These are phyloP conservation scores for Tulasnella sp. DNA, from an alignment of 768 basidiomycete species.

Conservation along the genomic window DNA sequence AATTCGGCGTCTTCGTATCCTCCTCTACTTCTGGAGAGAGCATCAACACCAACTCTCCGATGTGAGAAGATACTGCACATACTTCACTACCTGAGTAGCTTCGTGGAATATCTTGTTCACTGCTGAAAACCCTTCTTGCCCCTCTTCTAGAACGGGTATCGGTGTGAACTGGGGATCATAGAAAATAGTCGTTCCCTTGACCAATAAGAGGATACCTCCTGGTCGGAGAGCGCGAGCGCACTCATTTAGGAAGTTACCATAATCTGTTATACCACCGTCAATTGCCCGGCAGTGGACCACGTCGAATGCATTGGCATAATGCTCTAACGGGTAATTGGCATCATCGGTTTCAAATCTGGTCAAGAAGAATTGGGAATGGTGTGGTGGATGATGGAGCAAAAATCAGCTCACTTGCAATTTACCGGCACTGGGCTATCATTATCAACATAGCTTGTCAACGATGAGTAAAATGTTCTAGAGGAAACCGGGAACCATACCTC, in stretches of 20 bases:
- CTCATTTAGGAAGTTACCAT: background rate
- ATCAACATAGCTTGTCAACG: too few relatives aligned
- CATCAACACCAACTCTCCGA: too few relatives aligned
- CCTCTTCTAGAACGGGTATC: conserved; percentile 1
- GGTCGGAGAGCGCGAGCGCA: conserved; percentile 1
- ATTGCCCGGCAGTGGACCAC: conserved; percentile 9
- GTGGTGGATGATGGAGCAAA: too few relatives aligned
- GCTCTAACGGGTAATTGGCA: conserved; percentile 8
- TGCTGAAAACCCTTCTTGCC: conserved; percentile 5
- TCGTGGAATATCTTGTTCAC: background rate
- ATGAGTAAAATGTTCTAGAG: too few relatives aligned
- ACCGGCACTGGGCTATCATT: too few relatives aligned
- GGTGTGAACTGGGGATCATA: background rate
- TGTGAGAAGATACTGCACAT: too few relatives aligned
- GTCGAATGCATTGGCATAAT: conserved; percentile 7
- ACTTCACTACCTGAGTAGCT: too few relatives aligned
- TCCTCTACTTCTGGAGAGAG: too few relatives aligned
- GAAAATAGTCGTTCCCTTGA: background rate
- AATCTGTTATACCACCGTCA: background rate
- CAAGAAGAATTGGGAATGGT: too few relatives aligned
- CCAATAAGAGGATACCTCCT: background rate
- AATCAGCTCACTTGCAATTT: too few relatives aligned
- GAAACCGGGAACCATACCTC: too few relatives aligned
- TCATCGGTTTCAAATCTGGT: conserved; percentile 13
- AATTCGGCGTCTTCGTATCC: background rate